Evolutionary conservation across 495 filamentous ascomycete genomes (phyloP), one percentile per base, ranked within the genome.

Genomic region (Lophium mytilinum): DNA sequence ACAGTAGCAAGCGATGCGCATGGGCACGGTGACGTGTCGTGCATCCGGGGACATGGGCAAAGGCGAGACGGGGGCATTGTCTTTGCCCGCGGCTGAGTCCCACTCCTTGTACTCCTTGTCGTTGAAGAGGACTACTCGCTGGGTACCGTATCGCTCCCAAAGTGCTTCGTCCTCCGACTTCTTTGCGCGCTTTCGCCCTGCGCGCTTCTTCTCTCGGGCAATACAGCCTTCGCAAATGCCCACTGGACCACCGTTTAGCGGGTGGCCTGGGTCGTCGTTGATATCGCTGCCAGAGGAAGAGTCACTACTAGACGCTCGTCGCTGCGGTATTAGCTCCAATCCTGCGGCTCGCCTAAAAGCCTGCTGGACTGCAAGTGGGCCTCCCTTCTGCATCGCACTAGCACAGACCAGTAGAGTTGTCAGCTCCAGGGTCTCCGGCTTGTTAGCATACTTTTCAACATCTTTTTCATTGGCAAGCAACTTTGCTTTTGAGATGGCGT

Each of bases 1-100:
- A 70, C 92, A 96, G 71, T 97, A 97, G 70, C 92, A 97, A 4
- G 90, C 88, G 63, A 97, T 95, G n/a, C 92, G 82, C 90, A 97
- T 95, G 6, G 89, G 89, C 8, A 85, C 78, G 61, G 90, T 82
- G 18, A 94, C 82, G 65, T 88, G 84, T 73, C 84, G 83, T 17
- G 83, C 79, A 36, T 80, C 83, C 8, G 45, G 45, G 12, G 45
- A 24, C 18, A 48, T 24, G 3, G 19, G 21, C 19, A 14, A 9
- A 24, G 45, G 45, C 14, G 45, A 8, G 45, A 14, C 15, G 12
- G 41, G 41, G 15, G 33, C 12, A 9, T 24, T 24, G 21, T 52
- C 65, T 53, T 18, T 68, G 71, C 12, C 80, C 70, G 37, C 81
- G 76, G 52, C 80, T 75, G 57, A 10, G 2, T 48, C 53, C 88